phyloP scores from a whole-genome alignment of 2,329 filamentous ascomycete species.

The Trichothecium sympodiale region DNA sequence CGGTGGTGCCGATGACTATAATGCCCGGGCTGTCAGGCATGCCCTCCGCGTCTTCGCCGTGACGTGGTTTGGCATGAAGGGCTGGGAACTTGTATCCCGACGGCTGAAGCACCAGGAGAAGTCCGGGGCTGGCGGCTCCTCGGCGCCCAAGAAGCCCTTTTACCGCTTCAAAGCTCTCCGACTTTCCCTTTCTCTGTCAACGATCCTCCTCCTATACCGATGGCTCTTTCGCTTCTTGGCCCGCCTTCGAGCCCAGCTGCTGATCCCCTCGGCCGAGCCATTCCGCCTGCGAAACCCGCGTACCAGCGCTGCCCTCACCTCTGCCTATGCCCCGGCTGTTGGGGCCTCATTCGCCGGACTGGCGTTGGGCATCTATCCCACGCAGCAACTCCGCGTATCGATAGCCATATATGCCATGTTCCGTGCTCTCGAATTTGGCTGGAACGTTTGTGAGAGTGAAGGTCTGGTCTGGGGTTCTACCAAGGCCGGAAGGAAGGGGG shows the following conservation, averaged over 20 bases:
- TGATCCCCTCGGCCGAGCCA: slow-evolving; percentile 66
- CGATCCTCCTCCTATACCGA: slow-evolving; percentile 79
- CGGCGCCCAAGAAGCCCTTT: slow-evolving; percentile 37
- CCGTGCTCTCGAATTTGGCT: slow-evolving; percentile 73
- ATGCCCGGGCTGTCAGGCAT: slow-evolving; percentile 58
- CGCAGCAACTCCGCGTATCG: slow-evolving; percentile 57
- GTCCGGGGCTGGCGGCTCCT: slow-evolving; percentile 12
- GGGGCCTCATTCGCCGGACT: slow-evolving; percentile 82
- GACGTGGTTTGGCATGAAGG: slow-evolving; percentile 52
- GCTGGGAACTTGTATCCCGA: slow-evolving; percentile 42
- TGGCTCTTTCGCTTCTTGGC: slow-evolving; percentile 84
- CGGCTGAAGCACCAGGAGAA: slow-evolving; percentile 36
- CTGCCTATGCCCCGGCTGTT: slow-evolving; percentile 74
- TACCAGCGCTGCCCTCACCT: slow-evolving; percentile 65
- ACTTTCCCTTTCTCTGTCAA: slow-evolving; percentile 71
- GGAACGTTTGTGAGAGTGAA: slow-evolving; percentile 70
- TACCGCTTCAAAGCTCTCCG: slow-evolving; percentile 61
- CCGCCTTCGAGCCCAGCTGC: slow-evolving; percentile 65
- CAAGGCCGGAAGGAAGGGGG: slow-evolving; percentile 41
- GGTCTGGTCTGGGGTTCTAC: slow-evolving; percentile 51
- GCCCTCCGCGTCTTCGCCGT: slow-evolving; percentile 59
- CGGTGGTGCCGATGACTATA: slow-evolving; percentile 48
- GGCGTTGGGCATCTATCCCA: slow-evolving; percentile 64
- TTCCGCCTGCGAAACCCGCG: slow-evolving; percentile 78
- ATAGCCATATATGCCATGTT: slow-evolving; percentile 75